phyloP scores from a whole-genome alignment of 1,284 basidiomycete species.

The Veloboletus limbatus region DNA sequence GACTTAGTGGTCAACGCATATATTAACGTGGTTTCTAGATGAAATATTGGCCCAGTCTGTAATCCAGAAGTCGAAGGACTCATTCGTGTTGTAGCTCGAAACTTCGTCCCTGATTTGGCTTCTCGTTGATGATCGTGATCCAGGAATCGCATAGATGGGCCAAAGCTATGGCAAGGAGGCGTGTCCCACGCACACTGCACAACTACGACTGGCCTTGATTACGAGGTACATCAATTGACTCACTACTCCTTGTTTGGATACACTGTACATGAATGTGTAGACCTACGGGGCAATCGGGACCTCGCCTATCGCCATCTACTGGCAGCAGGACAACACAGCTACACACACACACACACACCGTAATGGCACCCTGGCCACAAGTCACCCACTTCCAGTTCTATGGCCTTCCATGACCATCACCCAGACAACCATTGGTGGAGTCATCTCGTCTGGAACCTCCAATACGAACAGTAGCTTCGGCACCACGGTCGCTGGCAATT shows the following conservation, averaged over 20 bases:
- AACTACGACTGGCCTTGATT: conserved; percentile 2
- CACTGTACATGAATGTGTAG: no score
- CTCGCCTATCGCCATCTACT: background rate
- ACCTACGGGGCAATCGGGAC: background rate
- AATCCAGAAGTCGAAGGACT: background rate
- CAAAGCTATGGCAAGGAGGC: background rate
- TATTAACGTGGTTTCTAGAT: background rate
- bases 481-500: background rate
- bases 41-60: background rate
- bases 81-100: no score
- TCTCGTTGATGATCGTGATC: conserved; percentile 7
- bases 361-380: no score
- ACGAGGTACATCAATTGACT: background rate
- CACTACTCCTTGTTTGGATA: conserved; percentile 3
- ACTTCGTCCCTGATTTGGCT: background rate
- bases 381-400: background rate
- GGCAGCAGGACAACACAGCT: conserved; percentile 4
- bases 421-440: no score
- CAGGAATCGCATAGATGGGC: conserved; percentile 1
- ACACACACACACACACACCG: background rate
- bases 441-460: background rate
- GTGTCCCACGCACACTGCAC: background rate
- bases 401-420: no score
- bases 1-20: background rate
- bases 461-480: background rate